Evolutionary conservation across 345 rosid genomes (phyloP).

Genomic region (Citrus mangshanensis): DNA sequence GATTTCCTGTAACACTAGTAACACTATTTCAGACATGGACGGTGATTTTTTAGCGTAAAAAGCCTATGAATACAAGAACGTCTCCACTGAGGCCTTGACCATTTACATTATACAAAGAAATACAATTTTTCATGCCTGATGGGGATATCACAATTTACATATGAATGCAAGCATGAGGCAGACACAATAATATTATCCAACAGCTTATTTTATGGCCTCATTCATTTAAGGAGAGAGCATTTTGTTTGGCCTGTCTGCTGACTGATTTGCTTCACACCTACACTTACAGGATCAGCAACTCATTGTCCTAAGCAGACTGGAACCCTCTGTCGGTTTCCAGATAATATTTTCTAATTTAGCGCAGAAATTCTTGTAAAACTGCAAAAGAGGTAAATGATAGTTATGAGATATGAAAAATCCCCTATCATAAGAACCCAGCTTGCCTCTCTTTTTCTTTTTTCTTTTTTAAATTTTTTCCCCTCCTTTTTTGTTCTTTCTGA

Average conservation of each 20-base stretch:
- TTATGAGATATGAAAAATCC: neutral
- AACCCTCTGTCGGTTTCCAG: constrained; percentile 63
- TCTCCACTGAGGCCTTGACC: neutral
- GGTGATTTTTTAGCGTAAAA: neutral
- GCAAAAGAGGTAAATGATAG: constrained; percentile 13
- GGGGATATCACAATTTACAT: neutral
- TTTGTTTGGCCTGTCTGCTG: neutral
- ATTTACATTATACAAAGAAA: neutral
- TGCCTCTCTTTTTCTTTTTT: no score
- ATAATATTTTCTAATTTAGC: constrained; percentile 65
- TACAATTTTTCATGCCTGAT: neutral
- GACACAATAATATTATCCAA: neutral
- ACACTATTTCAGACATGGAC: neutral
- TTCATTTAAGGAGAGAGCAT: neutral
- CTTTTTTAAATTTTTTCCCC: no score
- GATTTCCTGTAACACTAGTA: neutral
- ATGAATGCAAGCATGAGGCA: neutral
- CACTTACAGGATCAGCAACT: constrained; percentile 39
- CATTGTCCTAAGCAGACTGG: constrained; percentile 42
- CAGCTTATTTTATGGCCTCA: neutral
- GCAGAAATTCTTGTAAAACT: constrained; percentile 86
- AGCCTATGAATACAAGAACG: neutral
- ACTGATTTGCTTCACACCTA: constrained; percentile 31
- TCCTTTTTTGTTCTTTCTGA: neutral
- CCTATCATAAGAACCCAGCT: neutral